phyloP scores from a whole-genome alignment of 306 rosid species.

The Myrica gale region DNA sequence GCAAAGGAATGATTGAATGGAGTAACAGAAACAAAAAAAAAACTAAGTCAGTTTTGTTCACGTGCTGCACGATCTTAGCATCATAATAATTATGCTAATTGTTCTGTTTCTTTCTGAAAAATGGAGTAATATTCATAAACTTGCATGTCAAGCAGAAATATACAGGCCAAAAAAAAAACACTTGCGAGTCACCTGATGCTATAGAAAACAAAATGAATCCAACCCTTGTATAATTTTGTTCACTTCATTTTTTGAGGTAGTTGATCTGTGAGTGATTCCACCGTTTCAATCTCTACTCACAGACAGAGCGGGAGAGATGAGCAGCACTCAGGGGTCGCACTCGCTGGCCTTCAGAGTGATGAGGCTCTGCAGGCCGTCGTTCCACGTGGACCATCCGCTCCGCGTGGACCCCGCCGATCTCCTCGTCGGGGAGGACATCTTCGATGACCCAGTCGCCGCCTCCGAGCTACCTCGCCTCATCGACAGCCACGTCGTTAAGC shows the following conservation, averaged over 20 bases:
- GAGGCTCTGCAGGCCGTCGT: conserved; percentile 86
- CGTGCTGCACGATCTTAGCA: no score
- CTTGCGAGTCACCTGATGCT: no score
- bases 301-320: conserved; percentile 31
- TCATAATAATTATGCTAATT: no score
- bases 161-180: no score
- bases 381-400: conserved; percentile 83
- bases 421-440: conserved; percentile 78
- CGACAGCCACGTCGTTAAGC: conserved; percentile 13
- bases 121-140: no score
- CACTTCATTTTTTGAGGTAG: background rate
- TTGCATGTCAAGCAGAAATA: no score
- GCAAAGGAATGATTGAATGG: no score
- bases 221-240: no score
- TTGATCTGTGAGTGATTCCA: background rate
- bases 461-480: conserved; percentile 40
- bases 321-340: conserved; percentile 57
- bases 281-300: background rate
- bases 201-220: no score
- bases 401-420: conserved; percentile 80
- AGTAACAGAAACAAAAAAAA: no score
- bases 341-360: conserved; percentile 86
- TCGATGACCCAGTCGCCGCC: conserved; percentile 68
- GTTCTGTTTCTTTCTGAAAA: no score
- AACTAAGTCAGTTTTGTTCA: no score